These are phyloP conservation scores for Nicotiana noctiflora DNA, from an alignment of 257 asterid genomes.

Conservation along the genomic window DNA sequence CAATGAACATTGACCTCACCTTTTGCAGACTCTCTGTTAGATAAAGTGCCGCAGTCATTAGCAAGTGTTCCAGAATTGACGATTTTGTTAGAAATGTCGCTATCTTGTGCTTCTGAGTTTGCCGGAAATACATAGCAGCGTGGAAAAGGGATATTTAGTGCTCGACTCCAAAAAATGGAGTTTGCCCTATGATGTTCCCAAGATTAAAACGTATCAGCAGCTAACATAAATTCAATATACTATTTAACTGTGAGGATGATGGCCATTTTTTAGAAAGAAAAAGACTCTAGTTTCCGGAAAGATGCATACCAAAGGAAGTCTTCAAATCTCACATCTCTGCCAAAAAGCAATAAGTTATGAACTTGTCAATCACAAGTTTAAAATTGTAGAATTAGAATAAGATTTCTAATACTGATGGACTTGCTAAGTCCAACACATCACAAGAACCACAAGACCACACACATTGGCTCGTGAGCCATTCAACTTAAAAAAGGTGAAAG, in stretches of 20 bases:
- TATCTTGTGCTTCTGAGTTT: slow-evolving; percentile 32
- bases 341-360: slow-evolving; percentile 28
- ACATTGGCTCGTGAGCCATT: background rate
- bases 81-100: slow-evolving; percentile 6
- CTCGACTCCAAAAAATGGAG: slow-evolving; percentile 95
- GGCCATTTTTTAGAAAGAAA: background rate
- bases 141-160: slow-evolving; percentile 81
- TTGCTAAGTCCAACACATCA: background rate
- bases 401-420: background rate
- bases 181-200: slow-evolving; percentile 62
- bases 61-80: slow-evolving; percentile 18
- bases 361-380: slow-evolving; percentile 3
- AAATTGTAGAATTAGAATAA: background rate
- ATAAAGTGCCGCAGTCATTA: slow-evolving; percentile 29
- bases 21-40: slow-evolving; percentile 30
- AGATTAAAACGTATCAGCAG: slow-evolving; percentile 11
- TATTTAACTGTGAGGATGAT: background rate
- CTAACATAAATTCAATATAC: background rate
- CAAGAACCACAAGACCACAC: background rate
- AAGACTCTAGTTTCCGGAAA: slow-evolving; percentile 9
- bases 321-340: slow-evolving; percentile 73
- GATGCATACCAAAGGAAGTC: slow-evolving; percentile 86
- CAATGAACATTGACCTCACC: slow-evolving; percentile 26
- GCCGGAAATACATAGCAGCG: slow-evolving; percentile 41
- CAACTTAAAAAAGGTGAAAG: background rate